Base-by-base conservation (phyloP, 495 filamentous ascomycete species). In the Thermochaetoides thermophila region DNA sequence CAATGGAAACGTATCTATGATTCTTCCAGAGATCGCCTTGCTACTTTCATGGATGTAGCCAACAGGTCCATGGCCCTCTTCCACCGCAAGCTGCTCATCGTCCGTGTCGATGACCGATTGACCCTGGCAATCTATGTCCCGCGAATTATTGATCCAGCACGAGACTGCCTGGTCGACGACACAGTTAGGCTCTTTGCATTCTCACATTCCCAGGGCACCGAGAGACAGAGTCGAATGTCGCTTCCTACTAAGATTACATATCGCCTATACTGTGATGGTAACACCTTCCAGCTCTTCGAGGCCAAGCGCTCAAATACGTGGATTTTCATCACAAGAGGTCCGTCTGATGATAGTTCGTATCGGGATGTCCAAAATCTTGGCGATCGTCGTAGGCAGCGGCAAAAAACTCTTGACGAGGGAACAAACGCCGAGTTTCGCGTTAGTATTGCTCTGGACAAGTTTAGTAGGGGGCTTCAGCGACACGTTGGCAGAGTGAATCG, bases 121-220 rank as follows among this genome's bases (percentile, higher is more conserved):
- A 66, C 59, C 3, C 19, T 70, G 7, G 65, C 55, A 4, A 59
- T 70, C 14, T 70, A 70, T 36, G 39, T 70, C 4, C 66, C 65
- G 4, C 45, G 50, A 35, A 57, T 57, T 43, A 42, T 66, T 10
- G 46, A 48, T 20, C 46, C 35, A 15, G 35, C 47, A 8, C 22
- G 56, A 19, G 64, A 67, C 33, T 46, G 34, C 34, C 33, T 47
- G 7, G 61, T 68, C 6, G 57, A 58, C 30, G 45, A 54, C 34
- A 38, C 31, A 9, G 60, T 66, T 5, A 59, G 64, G 3, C 41
- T 69, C 7, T 59, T 69, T 39, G 64, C 65, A 0, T 64, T 69
- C 27, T 57, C 65, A 6, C 59, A 58, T 27, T 59, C 63, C 3
- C 57, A 64, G 31, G 58, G 53, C 12, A 44, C 35, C 6, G 34